phyloP scores from a whole-genome alignment of 2,329 filamentous ascomycete species.

The Gliomastix tumulicola region DNA sequence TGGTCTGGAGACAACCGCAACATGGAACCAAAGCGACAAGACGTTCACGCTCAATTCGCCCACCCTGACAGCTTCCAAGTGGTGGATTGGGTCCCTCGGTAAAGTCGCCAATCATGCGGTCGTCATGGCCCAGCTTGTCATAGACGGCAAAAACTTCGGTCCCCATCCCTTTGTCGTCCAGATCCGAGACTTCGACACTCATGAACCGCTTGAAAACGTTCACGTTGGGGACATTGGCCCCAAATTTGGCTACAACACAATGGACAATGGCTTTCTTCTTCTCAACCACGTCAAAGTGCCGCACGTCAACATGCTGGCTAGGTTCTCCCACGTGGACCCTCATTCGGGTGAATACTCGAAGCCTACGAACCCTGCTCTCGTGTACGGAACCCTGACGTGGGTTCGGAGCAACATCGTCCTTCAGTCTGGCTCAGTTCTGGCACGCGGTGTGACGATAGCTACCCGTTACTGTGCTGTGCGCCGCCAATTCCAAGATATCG shows the following conservation, averaged over 20 bases:
- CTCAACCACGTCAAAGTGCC: slow-evolving; percentile 69
- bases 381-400: slow-evolving; percentile 3
- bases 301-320: slow-evolving; percentile 65
- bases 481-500: slow-evolving; percentile 72
- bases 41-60: slow-evolving; percentile 71
- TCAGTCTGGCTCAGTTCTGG: slow-evolving; percentile 54
- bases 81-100: slow-evolving; percentile 78
- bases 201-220: slow-evolving; percentile 54
- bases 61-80: slow-evolving; percentile 68
- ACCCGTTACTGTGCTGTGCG: slow-evolving; percentile 67
- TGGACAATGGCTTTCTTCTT: slow-evolving; percentile 76
- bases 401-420: slow-evolving; percentile 2
- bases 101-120: slow-evolving; percentile 70
- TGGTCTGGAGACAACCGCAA: slow-evolving; percentile 7
- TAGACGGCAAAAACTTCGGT: slow-evolving; percentile 57
- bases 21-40: slow-evolving; percentile 12
- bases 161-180: slow-evolving; percentile 76
- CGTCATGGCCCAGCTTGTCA: slow-evolving; percentile 69
- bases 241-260: slow-evolving; percentile 73
- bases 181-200: slow-evolving; percentile 36
- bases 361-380: slow-evolving; percentile 1
- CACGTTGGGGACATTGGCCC: slow-evolving; percentile 77
- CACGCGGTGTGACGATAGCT: slow-evolving; percentile 71
- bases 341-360: slow-evolving; percentile 30
- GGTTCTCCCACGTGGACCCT: slow-evolving; percentile 64